Base-by-base conservation (phyloP, 2,329 filamentous ascomycete species). In the Penicillium occitanis region DNA sequence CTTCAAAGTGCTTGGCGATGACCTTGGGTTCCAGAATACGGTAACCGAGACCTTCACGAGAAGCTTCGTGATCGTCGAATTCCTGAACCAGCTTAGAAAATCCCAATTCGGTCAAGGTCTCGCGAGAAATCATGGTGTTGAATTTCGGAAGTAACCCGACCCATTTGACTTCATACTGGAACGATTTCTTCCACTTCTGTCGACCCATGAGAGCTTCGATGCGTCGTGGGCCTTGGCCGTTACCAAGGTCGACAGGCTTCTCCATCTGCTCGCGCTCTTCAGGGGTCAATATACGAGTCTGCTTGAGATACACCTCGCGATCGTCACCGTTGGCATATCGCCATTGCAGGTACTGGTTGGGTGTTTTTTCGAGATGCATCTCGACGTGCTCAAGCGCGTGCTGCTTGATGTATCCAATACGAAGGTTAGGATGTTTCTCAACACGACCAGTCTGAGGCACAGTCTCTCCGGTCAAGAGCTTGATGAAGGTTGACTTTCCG, bases 91-190 rank as follows among this genome's bases (percentile, higher is more conserved):
- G 84, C 84, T 99, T 99, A 81, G 87, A 85, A 83, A 96, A 99
- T 25, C 95, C 95, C 66, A 90, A 88, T 66, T 94, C 89, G 10
- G 90, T 76, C 25, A 99, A 86, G 0, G 93, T 99, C 81, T 99
- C 95, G 61, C 95, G 91, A 4, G 93, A 96, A 72, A 99, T 89
- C 83, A 93, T 91, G 67, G 87, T 89, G 86, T 99, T 99, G 86
- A 90, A 84, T 85, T 98, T 99, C 68, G 95, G 95, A 22, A 98
- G 85, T 80, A 92, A 87, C 70, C 88, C 86, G 69, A 90, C 83
- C 95, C 95, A 99, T 87, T 98, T 97, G 86, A 97, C 88, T 84
- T 98, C 94, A 76, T 98, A 98, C 84, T 97, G 93, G 87, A 96
- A 97, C 48, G 90, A 91, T 88, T 99, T 99, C 89, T 99, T 98